Evolutionary conservation across 345 rosid species (phyloP), one percentile per base, ranked within the genome.

Genomic region (Euphorbia tirucalli): DNA sequence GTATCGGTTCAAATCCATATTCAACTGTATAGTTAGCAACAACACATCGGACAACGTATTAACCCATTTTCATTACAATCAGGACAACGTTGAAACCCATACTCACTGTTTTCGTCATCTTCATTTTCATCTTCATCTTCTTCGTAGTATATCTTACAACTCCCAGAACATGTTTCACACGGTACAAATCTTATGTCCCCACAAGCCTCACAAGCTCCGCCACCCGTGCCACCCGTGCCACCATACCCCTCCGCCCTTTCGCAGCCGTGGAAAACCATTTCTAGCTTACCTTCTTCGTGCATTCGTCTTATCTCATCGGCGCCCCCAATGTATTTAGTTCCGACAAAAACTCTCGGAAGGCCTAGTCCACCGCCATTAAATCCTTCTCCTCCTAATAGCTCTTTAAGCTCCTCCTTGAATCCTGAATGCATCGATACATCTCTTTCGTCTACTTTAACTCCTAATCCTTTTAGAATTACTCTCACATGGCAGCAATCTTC

Each of bases 161-260:
- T 95, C 39, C 99, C 97, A 7, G 87, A 88, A 75, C 99, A 95
- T 13, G 92, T 89, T 71, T 90, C 91, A 80, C 99, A 95, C 0
- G 96, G 99, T 76, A 95, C 83, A 80, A 95, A 95, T 82, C 99
- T 81, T 19, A 95, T 13, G 75, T 92, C 97, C 28, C 97, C 97
- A 77, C 99, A 95, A 52, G 86, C 97, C 74, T 89, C 89, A 32
- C 99, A 95, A 44, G 83, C 84, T 6, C 79, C 82, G 3, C n/a
- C 21, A 1, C 1, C 39, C 4, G 3, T 0, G 7, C n/a, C n/a
- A n/a, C n/a, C n/a, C n/a, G n/a, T n/a, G n/a, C 80, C 80, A 68
- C 78, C 67, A 1, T 62, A 76, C 8, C 81, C 84, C 21, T 84
- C 89, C 54, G 78, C 83, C 72, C 19, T 85, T 68, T 88, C 84